A percentile compares a stretch with the other conserved stretches of the same genome.
phyloP scores from a whole-genome alignment of 164 flowering plant species.

The Vitis vinifera region DNA sequence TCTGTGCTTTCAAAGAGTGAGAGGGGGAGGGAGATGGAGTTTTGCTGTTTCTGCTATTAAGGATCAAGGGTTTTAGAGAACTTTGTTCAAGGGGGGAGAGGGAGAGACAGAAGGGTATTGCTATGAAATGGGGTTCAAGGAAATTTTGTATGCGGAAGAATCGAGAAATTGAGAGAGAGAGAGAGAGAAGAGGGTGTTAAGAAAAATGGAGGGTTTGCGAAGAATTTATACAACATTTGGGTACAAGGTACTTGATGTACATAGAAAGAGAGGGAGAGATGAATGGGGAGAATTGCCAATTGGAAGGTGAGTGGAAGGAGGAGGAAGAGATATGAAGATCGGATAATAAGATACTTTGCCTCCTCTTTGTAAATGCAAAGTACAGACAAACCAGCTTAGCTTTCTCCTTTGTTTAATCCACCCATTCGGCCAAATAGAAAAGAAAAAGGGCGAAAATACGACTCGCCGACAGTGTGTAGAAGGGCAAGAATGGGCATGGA shows the following conservation, averaged over 20 bases:
- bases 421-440: no score
- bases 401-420: background rate
- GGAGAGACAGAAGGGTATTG: no score
- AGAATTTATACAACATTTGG: background rate
- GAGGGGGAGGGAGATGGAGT: background rate
- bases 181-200: background rate
- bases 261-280: background rate
- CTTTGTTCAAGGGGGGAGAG: no score
- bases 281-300: slow-evolving; percentile 4
- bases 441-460: background rate
- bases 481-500: slow-evolving; percentile 6
- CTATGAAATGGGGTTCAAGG: background rate
- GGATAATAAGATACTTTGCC: slow-evolving; percentile 30
- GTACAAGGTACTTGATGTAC: background rate
- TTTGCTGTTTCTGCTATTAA: no score
- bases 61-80: no score
- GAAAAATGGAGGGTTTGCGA: background rate
- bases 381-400: slow-evolving; percentile 43
- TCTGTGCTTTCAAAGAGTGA: no score
- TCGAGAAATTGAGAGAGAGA: background rate
- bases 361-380: slow-evolving; percentile 27
- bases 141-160: no score
- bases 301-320: slow-evolving; percentile 45
- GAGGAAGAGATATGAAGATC: slow-evolving; percentile 17
- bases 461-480: slow-evolving; percentile 36